Base-by-base conservation (phyloP, 2,329 filamentous ascomycete species). In the Lasiodiplodia hormozganensis region DNA sequence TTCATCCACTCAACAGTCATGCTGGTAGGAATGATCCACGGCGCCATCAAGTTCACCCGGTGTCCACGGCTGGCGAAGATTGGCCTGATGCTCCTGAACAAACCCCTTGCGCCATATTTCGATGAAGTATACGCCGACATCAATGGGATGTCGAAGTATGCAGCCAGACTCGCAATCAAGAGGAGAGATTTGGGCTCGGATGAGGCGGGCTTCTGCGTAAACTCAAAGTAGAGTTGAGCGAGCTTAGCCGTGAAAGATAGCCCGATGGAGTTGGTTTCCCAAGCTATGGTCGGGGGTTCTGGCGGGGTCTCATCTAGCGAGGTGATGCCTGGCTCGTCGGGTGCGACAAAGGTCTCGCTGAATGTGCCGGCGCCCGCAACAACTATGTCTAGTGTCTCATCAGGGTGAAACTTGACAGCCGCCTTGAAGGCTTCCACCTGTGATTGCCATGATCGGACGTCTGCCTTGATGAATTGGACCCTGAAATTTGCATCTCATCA, bases 351-450 rank as follows among this genome's bases (percentile, higher is more conserved):
- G 16, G 72, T 74, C 36, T 75, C 70, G 2, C 70, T 70, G 47
- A 74, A 68, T 8, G 77, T 70, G 31, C 77, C 78, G 2, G 78
- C 77, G 21, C 71, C 73, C 4, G 76, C 72, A 4, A 79, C 71
- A 2, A 77, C 75, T 18, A 78, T 58, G 51, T 80, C 77, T 31
- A 80, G 58, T 12, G 67, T 74, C n/a, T 68, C 64, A 8, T 69
- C 72, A 0, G 71, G 69, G 4, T 74, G 75, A 25, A 74, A 76
- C 1, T 47, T 12, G 16, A 78, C 70, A 1, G 77, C 76, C 3
- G 70, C 71, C 51, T 77, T 74, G 71, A 79, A 80, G 52, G 77
- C 72, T 2, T 62, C 62, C 16, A 73, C 69, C 64, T 78, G 76
- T 8, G 74, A 73, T 7, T 69, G 56, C 65, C 76, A 78, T 6